Percentiles rank a stretch among this genome's conserved stretches.
These are phyloP conservation scores for Yarrowia keelungensis DNA, from an alignment of 805 yeast species.

Conservation along the genomic window DNA sequence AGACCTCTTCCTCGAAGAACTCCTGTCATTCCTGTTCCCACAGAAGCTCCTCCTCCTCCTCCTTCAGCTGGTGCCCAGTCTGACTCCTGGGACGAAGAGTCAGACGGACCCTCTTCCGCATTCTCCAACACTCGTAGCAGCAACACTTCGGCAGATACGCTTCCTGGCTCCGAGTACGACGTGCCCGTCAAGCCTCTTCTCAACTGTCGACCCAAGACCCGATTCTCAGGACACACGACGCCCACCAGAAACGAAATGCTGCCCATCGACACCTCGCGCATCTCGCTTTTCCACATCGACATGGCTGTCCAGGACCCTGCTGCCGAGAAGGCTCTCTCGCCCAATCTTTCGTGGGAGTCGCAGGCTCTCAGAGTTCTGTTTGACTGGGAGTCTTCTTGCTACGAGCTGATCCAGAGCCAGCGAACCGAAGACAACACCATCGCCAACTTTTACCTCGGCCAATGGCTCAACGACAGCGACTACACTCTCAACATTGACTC, in stretches of 20 bases:
- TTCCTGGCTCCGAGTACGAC: constrained; percentile 7
- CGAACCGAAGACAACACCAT: constrained; percentile 11
- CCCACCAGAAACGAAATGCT: constrained; percentile 10
- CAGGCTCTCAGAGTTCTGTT: constrained; percentile 31
- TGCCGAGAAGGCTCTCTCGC: background rate
- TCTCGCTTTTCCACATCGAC: constrained; percentile 24
- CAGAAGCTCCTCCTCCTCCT: constrained; percentile 18
- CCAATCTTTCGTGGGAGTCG: constrained; percentile 12
- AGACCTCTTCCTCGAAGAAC: constrained; percentile 11
- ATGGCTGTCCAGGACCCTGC: constrained; percentile 11
- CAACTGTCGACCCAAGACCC: constrained; percentile 16
- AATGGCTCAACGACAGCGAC: constrained; percentile 29
- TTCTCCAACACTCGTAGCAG: constrained; percentile 31
- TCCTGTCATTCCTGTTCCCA: constrained; percentile 4
- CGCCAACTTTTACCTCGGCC: constrained; percentile 31
- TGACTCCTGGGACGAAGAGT: constrained; percentile 31
- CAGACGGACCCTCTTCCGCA: constrained; percentile 12
- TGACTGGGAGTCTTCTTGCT: constrained; percentile 35
- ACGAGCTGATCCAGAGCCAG: constrained; percentile 33
- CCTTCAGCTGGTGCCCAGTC: constrained; percentile 20
- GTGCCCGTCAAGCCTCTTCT: constrained; percentile 15
- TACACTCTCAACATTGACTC: constrained; percentile 11
- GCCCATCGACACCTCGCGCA: constrained; percentile 21
- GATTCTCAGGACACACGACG: constrained; percentile 7
- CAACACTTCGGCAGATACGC: constrained; percentile 21